Percentiles rank a stretch among this genome's conserved stretches.
Conservation (phyloP, 148 eudicot genomes). For the Camellia lanceoleosa region DNA sequence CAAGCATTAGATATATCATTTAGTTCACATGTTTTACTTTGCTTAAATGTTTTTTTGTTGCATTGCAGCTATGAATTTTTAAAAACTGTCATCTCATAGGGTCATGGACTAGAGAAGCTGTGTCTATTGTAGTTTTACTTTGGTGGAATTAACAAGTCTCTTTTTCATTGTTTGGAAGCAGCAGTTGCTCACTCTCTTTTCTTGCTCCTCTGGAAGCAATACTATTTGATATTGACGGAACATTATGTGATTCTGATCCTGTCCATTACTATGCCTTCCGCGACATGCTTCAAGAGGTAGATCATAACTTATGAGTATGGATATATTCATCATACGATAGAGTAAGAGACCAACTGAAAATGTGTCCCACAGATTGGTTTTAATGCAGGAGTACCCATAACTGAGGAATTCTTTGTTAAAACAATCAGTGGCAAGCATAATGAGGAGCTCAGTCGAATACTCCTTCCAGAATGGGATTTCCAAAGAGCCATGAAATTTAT, state of each 20-base stretch:
- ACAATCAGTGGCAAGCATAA: constrained; percentile 46
- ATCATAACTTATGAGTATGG: not conserved
- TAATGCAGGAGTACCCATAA: constrained; percentile 43
- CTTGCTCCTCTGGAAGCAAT: constrained; percentile 47
- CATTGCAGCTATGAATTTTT: not conserved
- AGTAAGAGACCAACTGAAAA: not conserved
- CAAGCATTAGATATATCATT: not conserved
- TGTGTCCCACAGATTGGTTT: constrained; percentile 34
- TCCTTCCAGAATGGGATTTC: constrained; percentile 49
- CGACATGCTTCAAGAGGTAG: constrained; percentile 49
- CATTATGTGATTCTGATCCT: constrained; percentile 49
- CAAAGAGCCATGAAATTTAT: constrained; percentile 43
- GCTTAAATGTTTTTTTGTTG: not conserved
- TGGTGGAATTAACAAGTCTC: not conserved
- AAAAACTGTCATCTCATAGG: not conserved
- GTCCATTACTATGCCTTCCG: constrained; percentile 45
- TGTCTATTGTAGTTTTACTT: not conserved
- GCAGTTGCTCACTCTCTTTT: constrained; percentile 26
- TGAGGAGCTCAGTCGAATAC: constrained; percentile 31
- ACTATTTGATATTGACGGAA: constrained; percentile 49
- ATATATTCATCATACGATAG: not conserved
- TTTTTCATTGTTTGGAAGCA: not conserved
- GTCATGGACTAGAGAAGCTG: not conserved
- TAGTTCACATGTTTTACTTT: not conserved
- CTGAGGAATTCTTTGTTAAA: constrained; percentile 39